Percentiles rank a stretch among this genome's conserved stretches.
Evolutionary conservation across 2,329 filamentous ascomycete genomes (phyloP).

Genomic region (Curvularia lunata): DNA sequence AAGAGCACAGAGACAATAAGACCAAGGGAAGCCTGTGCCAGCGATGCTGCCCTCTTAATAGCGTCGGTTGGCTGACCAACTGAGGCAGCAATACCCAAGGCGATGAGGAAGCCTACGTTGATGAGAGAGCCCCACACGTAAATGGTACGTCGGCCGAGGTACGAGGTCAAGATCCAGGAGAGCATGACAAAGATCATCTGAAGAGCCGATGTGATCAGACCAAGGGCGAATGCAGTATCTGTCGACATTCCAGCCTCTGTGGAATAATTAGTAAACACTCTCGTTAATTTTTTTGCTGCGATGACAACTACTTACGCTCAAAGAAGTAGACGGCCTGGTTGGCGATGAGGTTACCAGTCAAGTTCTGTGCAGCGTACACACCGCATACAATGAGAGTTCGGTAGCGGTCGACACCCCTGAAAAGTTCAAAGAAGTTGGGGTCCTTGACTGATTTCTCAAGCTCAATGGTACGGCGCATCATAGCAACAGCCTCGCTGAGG

Average conservation of each 20-base stretch:
- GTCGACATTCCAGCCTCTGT: slow-evolving; percentile 62
- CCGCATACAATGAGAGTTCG: slow-evolving; percentile 63
- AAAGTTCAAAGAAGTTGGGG: slow-evolving; percentile 60
- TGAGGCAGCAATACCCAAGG: slow-evolving; percentile 66
- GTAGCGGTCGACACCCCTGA: slow-evolving; percentile 61
- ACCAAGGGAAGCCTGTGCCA: slow-evolving; percentile 67
- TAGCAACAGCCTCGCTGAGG: slow-evolving; percentile 58
- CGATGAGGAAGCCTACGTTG: slow-evolving; percentile 62
- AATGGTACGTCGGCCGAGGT: slow-evolving; percentile 68
- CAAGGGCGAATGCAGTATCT: slow-evolving; percentile 65
- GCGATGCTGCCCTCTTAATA: slow-evolving; percentile 44
- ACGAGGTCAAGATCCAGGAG: slow-evolving; percentile 70
- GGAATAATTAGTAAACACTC: not conserved
- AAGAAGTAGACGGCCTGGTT: slow-evolving; percentile 70
- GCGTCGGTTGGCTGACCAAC: slow-evolving; percentile 45
- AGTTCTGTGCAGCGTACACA: slow-evolving; percentile 65
- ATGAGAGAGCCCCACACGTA: slow-evolving; percentile 66
- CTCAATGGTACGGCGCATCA: slow-evolving; percentile 65
- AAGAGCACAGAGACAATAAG: slow-evolving; percentile 71
- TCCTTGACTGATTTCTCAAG: slow-evolving; percentile 59
- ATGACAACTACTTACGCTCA: slow-evolving; percentile 38
- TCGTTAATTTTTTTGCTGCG: no score
- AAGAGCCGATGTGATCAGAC: slow-evolving; percentile 69
- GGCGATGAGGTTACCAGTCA: slow-evolving; percentile 68
- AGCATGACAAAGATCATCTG: slow-evolving; percentile 68